Base-by-base conservation (phyloP, 1,139 yeast genomes). In the Blastobotrys malaysiensis region DNA sequence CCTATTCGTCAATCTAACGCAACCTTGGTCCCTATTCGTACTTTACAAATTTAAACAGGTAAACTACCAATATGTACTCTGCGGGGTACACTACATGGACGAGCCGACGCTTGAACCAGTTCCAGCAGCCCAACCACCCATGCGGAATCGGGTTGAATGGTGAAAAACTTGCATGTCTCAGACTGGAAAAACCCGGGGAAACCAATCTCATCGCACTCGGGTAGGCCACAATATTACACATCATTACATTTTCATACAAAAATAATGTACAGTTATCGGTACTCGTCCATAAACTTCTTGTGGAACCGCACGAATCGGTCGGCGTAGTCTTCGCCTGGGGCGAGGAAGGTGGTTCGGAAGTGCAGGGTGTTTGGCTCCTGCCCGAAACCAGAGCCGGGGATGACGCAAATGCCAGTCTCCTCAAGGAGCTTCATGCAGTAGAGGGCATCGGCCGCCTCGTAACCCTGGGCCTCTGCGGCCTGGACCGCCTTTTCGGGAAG, bases 351-450 rank as follows among this genome's bases (percentile, higher is more conserved):
- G 2, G 99, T 93, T 77, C 99, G 83, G 65, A 93, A 79, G 69
- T 93, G 99, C 74, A 78, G 87, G 9, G 97, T 89, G 21, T 88
- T 95, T 51, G 83, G 83, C 49, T 77, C 85, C 73, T 95, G 99
- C 45, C 98, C 98, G 66, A 93, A 95, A 1, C 99, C 99, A 47
- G 90, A 83, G 45, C 99, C 99, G 31, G 99, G 98, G 58, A 93
- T 95, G 54, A 95, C 89, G 72, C 99, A 95, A 59, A 93, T 90
- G 63, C 99, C 99, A n/a, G 99, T 90, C 54, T 73, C 70, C 63
- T 91, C 93, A 61, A 93, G 77, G 57, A 93, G 74, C 63, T 86
- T 84, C 68, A 85, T 77, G 71, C 97, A 90, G 74, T 93, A 95
- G 60, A 87, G 80, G 67, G 88, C 97, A 69, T 95, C 99, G 43